phyloP scores from a whole-genome alignment of 169 alveolate species.

The Plasmodium yoelii region DNA sequence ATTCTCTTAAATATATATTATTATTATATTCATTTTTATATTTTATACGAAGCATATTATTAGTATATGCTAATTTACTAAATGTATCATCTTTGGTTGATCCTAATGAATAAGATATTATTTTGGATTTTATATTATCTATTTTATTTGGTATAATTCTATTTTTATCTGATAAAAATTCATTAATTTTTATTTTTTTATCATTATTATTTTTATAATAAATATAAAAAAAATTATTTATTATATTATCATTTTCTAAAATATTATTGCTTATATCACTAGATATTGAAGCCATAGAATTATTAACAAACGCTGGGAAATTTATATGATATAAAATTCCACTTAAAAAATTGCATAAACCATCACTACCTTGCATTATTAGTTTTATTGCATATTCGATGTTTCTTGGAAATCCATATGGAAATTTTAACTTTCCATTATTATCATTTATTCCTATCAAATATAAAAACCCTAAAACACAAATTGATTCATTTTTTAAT shows the following conservation, averaged over 20 bases:
- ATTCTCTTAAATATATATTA: slow-evolving; percentile 30
- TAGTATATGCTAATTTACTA: slow-evolving; percentile 66
- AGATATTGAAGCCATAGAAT: slow-evolving; percentile 30
- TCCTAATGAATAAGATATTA: slow-evolving; percentile 68
- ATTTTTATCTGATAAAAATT: slow-evolving; percentile 51
- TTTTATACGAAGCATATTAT: slow-evolving; percentile 65
- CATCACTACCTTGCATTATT: slow-evolving; percentile 86
- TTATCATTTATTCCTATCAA: slow-evolving; percentile 85
- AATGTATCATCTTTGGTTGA: slow-evolving; percentile 66
- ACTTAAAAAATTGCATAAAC: slow-evolving; percentile 86
- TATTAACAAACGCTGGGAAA: slow-evolving; percentile 87
- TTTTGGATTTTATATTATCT: slow-evolving; percentile 59
- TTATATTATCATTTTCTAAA: slow-evolving; percentile 1
- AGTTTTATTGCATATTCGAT: slow-evolving; percentile 80
- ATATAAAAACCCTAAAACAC: slow-evolving; percentile 87
- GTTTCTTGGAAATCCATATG: slow-evolving; percentile 90
- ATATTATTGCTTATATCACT: slow-evolving; percentile 58
- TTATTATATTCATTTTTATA: slow-evolving; percentile 34
- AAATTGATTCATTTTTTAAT: slow-evolving; percentile 59
- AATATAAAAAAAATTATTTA: slow-evolving; percentile 43
- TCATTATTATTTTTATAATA: slow-evolving; percentile 50
- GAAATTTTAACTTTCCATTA: slow-evolving; percentile 85
- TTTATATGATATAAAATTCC: slow-evolving; percentile 87
- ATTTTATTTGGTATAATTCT: slow-evolving; percentile 27
- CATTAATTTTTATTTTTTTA: slow-evolving; percentile 1